Conservation (phyloP, 108 stramenopile genomes). For the Fragilaria radians region DNA sequence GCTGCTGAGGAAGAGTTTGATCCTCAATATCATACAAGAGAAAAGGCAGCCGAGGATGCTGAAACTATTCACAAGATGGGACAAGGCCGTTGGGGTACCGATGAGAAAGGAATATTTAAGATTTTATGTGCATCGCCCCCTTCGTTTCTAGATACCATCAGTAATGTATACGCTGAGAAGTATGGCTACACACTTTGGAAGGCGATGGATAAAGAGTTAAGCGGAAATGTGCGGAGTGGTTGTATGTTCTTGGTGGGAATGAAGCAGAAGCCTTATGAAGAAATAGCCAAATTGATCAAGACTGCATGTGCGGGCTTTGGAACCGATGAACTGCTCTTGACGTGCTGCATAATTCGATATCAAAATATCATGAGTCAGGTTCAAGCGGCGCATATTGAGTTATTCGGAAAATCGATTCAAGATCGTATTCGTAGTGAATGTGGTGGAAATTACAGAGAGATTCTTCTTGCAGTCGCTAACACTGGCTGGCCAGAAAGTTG, state of each 20-base stretch:
- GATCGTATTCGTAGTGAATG: constrained; percentile 45
- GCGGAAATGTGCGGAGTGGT: constrained; percentile 42
- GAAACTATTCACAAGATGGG: constrained; percentile 45
- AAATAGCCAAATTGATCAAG: constrained; percentile 54
- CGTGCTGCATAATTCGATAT: constrained; percentile 49
- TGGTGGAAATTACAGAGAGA: constrained; percentile 38
- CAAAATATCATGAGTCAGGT: constrained; percentile 42
- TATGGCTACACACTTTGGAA: constrained; percentile 54
- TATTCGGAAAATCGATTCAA: constrained; percentile 49
- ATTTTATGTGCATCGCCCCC: constrained; percentile 40
- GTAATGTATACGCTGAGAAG: constrained; percentile 44
- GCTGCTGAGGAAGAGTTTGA: constrained; percentile 57
- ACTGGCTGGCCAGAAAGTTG: constrained; percentile 62
- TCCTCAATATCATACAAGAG: constrained; percentile 50
- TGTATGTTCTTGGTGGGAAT: constrained; percentile 38
- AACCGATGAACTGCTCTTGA: constrained; percentile 57
- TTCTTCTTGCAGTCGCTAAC: constrained; percentile 44
- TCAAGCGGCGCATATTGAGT: constrained; percentile 43
- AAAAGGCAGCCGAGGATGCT: constrained; percentile 60
- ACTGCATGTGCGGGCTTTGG: constrained; percentile 53
- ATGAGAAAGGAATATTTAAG: constrained; percentile 42
- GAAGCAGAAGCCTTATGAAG: constrained; percentile 55
- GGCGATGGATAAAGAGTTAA: constrained; percentile 65
- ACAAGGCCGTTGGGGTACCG: constrained; percentile 58
- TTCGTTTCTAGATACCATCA: constrained; percentile 27